Evolutionary conservation across 2,329 filamentous ascomycete genomes (phyloP), one percentile per base, ranked within the genome.

Genomic region (Parasarocladium wereldwijsianum): DNA sequence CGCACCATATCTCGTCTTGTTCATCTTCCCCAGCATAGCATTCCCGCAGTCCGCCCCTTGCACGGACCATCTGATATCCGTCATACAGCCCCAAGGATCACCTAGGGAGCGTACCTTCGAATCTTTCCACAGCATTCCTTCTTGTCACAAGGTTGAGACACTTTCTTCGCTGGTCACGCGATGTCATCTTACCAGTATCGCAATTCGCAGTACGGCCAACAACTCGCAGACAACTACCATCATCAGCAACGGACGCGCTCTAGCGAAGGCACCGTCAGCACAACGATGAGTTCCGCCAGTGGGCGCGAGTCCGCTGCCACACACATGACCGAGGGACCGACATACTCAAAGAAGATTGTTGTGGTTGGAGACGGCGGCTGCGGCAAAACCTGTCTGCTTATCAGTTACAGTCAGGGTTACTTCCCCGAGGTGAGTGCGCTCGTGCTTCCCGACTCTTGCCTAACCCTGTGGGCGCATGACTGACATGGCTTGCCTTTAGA

Each of bases 341-440:
- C 83, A 34, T 94, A 90, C 60, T 96, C 87, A 42, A 98, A 98
- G 67, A 98, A 98, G 69, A 90, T 98, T 51, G 90, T 98, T 25
- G 90, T 98, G 30, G 90, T 98, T 26, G 90, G 90, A 38, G 90
- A 98, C 55, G 90, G 90, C 45, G 90, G 90, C 38, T 98, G 90
- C 57, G 90, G 90, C 46, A 98, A 98, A 74, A 98, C 90, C 7
- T 98, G 90, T 63, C 64, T 98, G 43, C 65, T 98, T 56, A 98
- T 98, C 58, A 94, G 86, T 60, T 98, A 96, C 64, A 93, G 85
- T 49, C 86, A 96, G 61, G 90, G 90, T 36, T 93, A 93, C 56
- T 98, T 98, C 52, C 90, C 90, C 58, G 87, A 98, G 81, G 90
- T 94, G 64, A 42, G 67, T 25, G 25, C 18, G 21, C 14, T 22